Base-by-base conservation (phyloP, 305 asterid genomes). In the Fraxinus greggii region DNA sequence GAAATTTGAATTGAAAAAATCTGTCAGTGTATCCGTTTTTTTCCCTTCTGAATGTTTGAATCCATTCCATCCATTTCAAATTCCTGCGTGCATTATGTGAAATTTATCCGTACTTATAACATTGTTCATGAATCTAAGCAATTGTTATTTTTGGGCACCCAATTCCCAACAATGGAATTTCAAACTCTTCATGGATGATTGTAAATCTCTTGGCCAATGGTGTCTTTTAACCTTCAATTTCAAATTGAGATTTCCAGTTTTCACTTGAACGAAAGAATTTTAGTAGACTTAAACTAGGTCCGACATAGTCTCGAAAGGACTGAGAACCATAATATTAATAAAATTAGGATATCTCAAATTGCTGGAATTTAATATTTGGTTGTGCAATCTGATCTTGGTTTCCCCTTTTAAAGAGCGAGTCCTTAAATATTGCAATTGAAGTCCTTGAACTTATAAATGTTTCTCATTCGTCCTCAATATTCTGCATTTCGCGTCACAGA, bases 401-500 rank as follows among this genome's bases (percentile, higher is more conserved):
- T 42, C 51, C 51, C 12, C 51, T 42, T 42, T 2, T 2, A 42
- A 42, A 42, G 51, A 42, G 12, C 7, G 54, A 42, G 54, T 42
- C 54, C n/a, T 42, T 42, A 10, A 9, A 10, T 40, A 40, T 40
- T 40, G 51, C 51, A 42, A 42, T 42, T 42, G n/a, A 42, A 13
- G n/a, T 42, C 54, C 54, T 45, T 13, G 19, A 45, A 45, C 56
- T 45, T 45, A 6, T 3, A 45, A 45, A 45, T 0, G 54, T 42
- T 42, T 42, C n/a, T 42, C 54, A 42, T 42, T 42, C n/a, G 88
- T 84, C 79, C 92, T 81, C 93, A 72, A 76, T 84, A 83, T 85
- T 88, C 97, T 72, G 85, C 89, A n/a, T 86, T 90, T 85, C 90
- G 92, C 13, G 74, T 84, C 61, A 70, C 91, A 0, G 98, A 92